Base-by-base conservation (phyloP, 176 grass and related monocot species). In the Avena sativa region DNA sequence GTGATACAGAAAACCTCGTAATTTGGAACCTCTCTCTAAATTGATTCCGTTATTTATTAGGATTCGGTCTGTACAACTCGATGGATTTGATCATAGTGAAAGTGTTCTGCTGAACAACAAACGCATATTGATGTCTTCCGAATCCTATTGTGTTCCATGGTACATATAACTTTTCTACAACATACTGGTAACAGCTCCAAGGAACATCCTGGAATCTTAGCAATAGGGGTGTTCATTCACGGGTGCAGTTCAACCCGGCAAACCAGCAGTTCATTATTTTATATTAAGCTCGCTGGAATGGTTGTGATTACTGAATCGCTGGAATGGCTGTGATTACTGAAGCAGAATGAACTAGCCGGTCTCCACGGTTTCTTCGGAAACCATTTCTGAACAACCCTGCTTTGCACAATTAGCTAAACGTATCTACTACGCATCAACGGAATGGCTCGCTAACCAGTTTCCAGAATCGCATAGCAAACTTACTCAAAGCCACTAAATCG, bases 1-100 rank as follows among this genome's bases (percentile, higher is more conserved):
- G 52, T 14, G 34, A 44, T 21, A 70, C 52, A 67, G 6, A 82
- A 67, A 89, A 68, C 64, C 4, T n/a, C 14, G 4, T n/a, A 82
- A 81, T 9, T 38, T 55, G 43, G 55, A 53, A 32, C 44, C 55
- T 52, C 15, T 4, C 55, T 21, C 13, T 34, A 68, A 68, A 28
- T 57, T 70, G 5, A 79, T 64, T 26, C 2, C 1, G 3, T n/a
- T 44, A 80, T 53, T 57, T 76, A 40, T 6, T 50, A 82, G 21
- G 36, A 67, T 60, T 71, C 10, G 23, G 28, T 49, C 53, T 52
- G 63, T 25, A 61, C 78, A 81, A 48, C 26, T 74, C 20, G n/a
- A n/a, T 5, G 6, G 16, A 60, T 5, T 49, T 84, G 32, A 61
- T 20, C 19, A 23, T 8, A 50, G 26, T 36, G 52, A 51, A 50